Evolutionary conservation across 2,329 filamentous ascomycete species (phyloP).

Genomic region (Emmonsiellopsis sp.): DNA sequence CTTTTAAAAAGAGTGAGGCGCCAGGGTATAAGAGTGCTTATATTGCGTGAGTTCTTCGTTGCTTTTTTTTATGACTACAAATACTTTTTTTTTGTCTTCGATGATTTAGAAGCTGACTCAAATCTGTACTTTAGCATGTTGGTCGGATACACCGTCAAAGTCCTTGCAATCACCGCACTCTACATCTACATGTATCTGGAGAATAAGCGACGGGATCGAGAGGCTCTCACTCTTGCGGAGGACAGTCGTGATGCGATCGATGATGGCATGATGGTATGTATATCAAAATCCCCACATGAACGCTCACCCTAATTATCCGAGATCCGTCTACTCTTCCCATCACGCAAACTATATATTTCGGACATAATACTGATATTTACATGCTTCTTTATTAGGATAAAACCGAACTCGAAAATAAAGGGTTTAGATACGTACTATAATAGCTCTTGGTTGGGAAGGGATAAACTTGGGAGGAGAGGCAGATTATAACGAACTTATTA

Average conservation of each 20-base stretch:
- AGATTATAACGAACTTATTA: no score
- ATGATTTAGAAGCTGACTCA: background rate
- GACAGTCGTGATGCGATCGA: background rate
- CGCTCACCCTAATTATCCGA: background rate
- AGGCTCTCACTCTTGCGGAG: background rate
- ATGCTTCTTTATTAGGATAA: background rate
- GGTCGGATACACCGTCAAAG: conserved; percentile 29
- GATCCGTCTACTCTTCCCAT: background rate
- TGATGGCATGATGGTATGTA: conserved; percentile 2
- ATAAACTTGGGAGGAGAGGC: no score
- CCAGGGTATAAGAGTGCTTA: background rate
- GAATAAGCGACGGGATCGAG: conserved; percentile 3
- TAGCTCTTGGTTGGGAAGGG: no score
- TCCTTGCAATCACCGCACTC: conserved; percentile 22
- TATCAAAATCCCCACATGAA: background rate
- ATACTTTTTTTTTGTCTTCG: no score
- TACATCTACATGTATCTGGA: conserved; percentile 12
- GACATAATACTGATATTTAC: no score
- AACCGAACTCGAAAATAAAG: conserved; percentile 1
- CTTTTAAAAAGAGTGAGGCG: conserved; percentile 32
- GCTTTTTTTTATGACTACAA: no score
- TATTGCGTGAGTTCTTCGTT: background rate
- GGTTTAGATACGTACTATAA: conserved; percentile 3
- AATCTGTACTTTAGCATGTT: conserved; percentile 44
- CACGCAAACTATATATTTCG: background rate